These are phyloP conservation scores for Coniella lustricola DNA, from an alignment of 2,329 filamentous ascomycete genomes.

Conservation along the genomic window DNA sequence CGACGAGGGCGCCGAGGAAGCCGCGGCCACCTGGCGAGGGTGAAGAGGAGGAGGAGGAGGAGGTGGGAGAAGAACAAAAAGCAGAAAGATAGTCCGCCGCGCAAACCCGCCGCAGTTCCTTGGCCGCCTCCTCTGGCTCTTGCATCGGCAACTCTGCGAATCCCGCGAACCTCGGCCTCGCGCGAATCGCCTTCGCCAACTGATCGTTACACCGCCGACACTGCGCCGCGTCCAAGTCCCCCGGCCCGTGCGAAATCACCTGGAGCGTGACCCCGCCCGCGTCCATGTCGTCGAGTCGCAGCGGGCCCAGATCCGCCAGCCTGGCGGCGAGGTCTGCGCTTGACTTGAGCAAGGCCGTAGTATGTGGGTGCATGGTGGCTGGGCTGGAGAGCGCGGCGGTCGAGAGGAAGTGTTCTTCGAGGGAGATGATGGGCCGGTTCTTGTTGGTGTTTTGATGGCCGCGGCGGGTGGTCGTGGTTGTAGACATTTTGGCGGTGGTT, in stretches of 20 bases:
- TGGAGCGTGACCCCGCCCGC: constrained; percentile 19
- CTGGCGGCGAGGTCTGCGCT: constrained; percentile 19
- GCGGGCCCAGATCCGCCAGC: constrained; percentile 19
- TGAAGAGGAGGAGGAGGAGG: too few relatives aligned
- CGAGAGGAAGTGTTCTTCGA: constrained; percentile 35
- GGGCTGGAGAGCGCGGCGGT: constrained; percentile 14
- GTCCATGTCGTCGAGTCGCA: constrained; percentile 22
- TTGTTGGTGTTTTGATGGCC: not conserved
- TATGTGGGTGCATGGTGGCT: constrained; percentile 7
- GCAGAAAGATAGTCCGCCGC: constrained; percentile 16
- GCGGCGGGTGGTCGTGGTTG: not conserved
- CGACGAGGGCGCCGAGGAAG: constrained; percentile 13
- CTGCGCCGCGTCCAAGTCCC: constrained; percentile 13
- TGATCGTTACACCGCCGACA: constrained; percentile 20
- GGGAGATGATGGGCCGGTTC: constrained; percentile 27
- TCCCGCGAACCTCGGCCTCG: constrained; percentile 17
- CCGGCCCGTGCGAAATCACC: constrained; percentile 22
- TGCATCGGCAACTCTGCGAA: constrained; percentile 27
- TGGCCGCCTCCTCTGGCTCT: constrained; percentile 31
- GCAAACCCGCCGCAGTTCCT: constrained; percentile 34
- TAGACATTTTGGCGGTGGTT: not conserved
- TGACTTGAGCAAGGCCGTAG: constrained; percentile 18
- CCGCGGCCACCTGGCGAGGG: not conserved
- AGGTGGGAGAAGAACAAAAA: too few relatives aligned
- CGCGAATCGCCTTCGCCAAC: constrained; percentile 17